A percentile compares a stretch with the other conserved stretches of the same genome.
Conservation (phyloP, 2,329 filamentous ascomycete species). For the Daldinia sp. region DNA sequence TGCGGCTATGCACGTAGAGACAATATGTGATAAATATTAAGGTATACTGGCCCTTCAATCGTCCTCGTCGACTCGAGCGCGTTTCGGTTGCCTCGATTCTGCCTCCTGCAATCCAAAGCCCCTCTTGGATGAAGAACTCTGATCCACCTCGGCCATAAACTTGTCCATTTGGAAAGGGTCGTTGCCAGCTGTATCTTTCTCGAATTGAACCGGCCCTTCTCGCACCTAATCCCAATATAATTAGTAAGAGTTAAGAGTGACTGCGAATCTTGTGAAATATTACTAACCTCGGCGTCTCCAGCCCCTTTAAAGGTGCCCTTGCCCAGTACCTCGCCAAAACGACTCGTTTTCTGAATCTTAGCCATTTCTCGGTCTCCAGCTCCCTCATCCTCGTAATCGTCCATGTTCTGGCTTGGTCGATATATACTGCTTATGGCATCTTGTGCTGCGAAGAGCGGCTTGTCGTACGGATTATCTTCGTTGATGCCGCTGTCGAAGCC, state of each 20-base stretch:
- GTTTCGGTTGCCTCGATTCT: conserved; percentile 73
- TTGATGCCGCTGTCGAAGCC: conserved; percentile 95
- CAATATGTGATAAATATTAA: conserved; percentile 11
- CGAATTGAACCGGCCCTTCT: conserved; percentile 95
- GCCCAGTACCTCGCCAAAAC: conserved; percentile 88
- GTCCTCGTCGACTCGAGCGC: conserved; percentile 82
- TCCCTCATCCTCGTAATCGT: conserved; percentile 81
- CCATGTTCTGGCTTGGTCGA: conserved; percentile 79
- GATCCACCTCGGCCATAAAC: conserved; percentile 85
- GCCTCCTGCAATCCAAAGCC: conserved; percentile 81
- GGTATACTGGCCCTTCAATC: conserved; percentile 37
- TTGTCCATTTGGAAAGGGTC: conserved; percentile 96
- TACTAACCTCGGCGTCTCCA: conserved; percentile 79
- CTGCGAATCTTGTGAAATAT: conserved; percentile 1
- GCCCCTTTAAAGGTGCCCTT: conserved; percentile 92
- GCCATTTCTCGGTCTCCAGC: conserved; percentile 86
- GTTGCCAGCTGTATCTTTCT: conserved; percentile 75
- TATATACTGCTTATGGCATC: conserved; percentile 97
- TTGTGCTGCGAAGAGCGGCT: conserved; percentile 94
- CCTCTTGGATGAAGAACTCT: conserved; percentile 73
- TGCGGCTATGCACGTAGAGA: not conserved
- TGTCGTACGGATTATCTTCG: conserved; percentile 97
- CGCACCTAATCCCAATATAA: conserved; percentile 65
- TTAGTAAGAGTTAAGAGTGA: conserved; percentile 50
- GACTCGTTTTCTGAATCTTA: conserved; percentile 84